phyloP scores from a whole-genome alignment of 108 stramenopile genomes.

The Hondaea fermentalgiana region DNA sequence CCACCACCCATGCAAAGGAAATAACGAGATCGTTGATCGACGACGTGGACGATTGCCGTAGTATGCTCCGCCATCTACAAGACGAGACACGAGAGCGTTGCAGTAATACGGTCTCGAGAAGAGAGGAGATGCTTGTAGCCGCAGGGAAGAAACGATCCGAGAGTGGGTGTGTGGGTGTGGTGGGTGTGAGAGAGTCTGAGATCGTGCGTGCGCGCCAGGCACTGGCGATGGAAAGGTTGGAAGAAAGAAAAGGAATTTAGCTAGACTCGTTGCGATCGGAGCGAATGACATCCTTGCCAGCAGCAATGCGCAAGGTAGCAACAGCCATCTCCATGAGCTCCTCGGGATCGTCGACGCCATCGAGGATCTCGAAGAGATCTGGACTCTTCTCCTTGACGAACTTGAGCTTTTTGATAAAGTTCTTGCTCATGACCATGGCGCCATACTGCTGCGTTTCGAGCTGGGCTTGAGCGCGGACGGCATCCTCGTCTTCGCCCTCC shows the following conservation, averaged over 20 bases:
- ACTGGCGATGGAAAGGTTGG: too few species aligned
- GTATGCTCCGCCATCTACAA: too few species aligned
- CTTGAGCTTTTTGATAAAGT: background rate
- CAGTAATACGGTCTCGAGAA: too few species aligned
- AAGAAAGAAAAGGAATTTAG: background rate
- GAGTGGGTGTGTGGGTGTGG: too few species aligned
- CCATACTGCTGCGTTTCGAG: background rate
- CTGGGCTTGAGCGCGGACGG: background rate
- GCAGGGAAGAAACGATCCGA: too few species aligned
- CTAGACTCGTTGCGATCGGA: background rate
- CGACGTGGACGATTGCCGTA: too few species aligned
- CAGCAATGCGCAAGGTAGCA: background rate
- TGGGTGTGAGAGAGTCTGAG: too few species aligned
- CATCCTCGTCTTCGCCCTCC: background rate
- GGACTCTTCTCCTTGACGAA: background rate
- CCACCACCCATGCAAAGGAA: too few species aligned
- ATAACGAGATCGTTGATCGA: too few species aligned
- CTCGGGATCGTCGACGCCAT: background rate
- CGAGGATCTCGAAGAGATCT: background rate
- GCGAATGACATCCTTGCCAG: background rate
- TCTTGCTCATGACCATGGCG: conserved; percentile 10
- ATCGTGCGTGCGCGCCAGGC: too few species aligned
- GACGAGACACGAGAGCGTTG: too few species aligned
- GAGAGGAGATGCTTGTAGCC: too few species aligned
- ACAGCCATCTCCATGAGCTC: background rate